Base-by-base conservation (phyloP, 2,329 filamentous ascomycete species). In the Triangularia setosa region DNA sequence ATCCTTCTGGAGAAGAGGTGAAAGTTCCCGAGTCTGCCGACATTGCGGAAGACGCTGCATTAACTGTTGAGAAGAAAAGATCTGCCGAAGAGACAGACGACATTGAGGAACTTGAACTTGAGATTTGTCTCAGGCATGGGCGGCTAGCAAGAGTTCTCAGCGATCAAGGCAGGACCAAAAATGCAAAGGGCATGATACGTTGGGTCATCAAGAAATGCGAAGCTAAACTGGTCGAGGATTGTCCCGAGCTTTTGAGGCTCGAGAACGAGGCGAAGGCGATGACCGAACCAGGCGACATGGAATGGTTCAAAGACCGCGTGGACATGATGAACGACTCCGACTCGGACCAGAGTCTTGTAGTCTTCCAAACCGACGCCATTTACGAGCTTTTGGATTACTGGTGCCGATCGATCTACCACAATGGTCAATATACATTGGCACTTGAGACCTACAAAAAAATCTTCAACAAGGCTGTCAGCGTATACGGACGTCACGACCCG, bases 121-220 rank as follows among this genome's bases (percentile, higher is more conserved):
- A 23, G 18, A 24, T 23, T 23, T 16, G 21, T 14, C 8, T 53
- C 18, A 53, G 16, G 6, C 48, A 53, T 12, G 48, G 48, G 18
- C 21, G 21, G 1, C 54, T 67, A 12, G 60, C 58, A 6, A 63
- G 14, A n/a, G 65, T 67, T 8, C 62, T 58, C 5, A 61, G 63
- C 33, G 60, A 62, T 2, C 53, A 62, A 28, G 60, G 57, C 14
- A 60, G 58, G 12, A 33, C 25, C 4, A 23, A 30, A 0, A 12
- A 55, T 40, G 65, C 57, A 3, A 60, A 60, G 7, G 14, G 48
- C 7, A 28, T 65, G 54, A 28, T 65, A 12, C 4, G 27, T 2
- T 4, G 53, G 4, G 58, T 21, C 0, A 24, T 57, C 14, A 4
- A 27, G 12, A 4, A 12, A 1, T 58, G 64, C 5, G 30, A 63